Base-by-base conservation (phyloP, 1,284 basidiomycete genomes). In the Pseudozyma pruni region DNA sequence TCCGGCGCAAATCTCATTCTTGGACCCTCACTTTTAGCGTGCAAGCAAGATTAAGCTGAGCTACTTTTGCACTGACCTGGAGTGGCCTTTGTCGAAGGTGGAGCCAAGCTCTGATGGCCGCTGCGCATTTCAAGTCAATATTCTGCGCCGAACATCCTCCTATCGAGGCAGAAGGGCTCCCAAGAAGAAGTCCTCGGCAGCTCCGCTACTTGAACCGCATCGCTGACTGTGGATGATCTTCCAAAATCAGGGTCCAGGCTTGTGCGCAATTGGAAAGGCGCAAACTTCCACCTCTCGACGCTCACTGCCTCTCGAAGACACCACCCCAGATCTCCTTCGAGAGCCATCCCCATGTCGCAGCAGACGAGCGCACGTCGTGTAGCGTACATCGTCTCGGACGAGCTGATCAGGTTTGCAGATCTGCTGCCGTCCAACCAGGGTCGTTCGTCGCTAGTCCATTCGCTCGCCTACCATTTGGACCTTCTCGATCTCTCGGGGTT, bases 371-470 rank as follows among this genome's bases (percentile, higher is more conserved):
- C 42, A 8, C 48, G 54, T 0, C 53, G 79, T 7, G 81, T 87
- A 9, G 80, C 74, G 13, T 90, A 90, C 62, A 77, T 90, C 23
- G 85, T 87, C 6, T 90, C 89, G 1, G 85, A 86, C 42, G 86
- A 87, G 23, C 84, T 90, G 2, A 84, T 86, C 31, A 86, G 85
- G 78, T 88, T 70, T 87, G 89, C 84, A 85, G 54, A 90, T 19
- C 84, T 87, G 4, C 86, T 95, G 0, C 94, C 93, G 0, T 91
- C 91, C 1, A 95, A 96, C 80, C 85, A 81, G 48, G 89, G 89
- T 14, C 87, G 94, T n/a, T 93, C 93, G 0, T 80, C 88, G 0
- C 80, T 92, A 6, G 91, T 94, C 2, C 92, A 96, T 77, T 87
- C 88, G 1, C 85, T 95, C 11, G 64, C 53, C 8, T 67, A 66